Percentiles rank a stretch among this genome's conserved stretches.
phyloP scores from a whole-genome alignment of 2,329 filamentous ascomycete species.

The Alternaria alternata region DNA sequence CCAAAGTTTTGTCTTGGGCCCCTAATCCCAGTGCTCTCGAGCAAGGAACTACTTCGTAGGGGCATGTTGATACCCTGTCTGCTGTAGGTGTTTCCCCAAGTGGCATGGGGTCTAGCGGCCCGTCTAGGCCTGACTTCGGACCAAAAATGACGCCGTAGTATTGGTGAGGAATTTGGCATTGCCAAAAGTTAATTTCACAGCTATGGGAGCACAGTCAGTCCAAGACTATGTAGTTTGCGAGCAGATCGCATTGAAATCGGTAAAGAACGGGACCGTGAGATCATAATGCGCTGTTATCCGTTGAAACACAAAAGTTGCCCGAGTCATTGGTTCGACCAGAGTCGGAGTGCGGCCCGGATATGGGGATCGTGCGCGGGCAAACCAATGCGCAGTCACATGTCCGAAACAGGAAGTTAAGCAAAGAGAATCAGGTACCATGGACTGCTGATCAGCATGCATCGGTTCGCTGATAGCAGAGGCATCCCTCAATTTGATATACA shows the following conservation, averaged over 20 bases:
- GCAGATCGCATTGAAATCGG: constrained; percentile 6
- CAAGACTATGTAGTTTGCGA: background rate
- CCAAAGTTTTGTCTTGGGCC: constrained; percentile 3
- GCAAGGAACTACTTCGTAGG: constrained; percentile 4
- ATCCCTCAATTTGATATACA: background rate
- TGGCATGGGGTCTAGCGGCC: constrained; percentile 2
- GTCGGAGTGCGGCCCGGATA: background rate
- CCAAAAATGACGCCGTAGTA: constrained; percentile 8
- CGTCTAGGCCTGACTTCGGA: constrained; percentile 4
- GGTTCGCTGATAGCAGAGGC: too few species aligned
- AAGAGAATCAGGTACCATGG: background rate
- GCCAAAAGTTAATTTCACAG: constrained; percentile 7
- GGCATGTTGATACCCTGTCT: background rate
- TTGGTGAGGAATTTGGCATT: constrained; percentile 2
- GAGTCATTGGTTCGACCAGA: background rate
- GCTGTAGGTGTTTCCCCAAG: constrained; percentile 3
- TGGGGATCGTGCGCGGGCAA: background rate
- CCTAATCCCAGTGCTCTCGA: constrained; percentile 2
- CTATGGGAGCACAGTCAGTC: background rate
- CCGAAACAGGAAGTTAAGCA: background rate
- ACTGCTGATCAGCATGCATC: background rate
- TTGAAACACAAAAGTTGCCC: background rate
- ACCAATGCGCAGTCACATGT: background rate
- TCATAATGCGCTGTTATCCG: background rate
- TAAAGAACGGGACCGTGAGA: background rate